phyloP scores from a whole-genome alignment of 2,329 filamentous ascomycete species.

The Biscogniauxia mediterranea region DNA sequence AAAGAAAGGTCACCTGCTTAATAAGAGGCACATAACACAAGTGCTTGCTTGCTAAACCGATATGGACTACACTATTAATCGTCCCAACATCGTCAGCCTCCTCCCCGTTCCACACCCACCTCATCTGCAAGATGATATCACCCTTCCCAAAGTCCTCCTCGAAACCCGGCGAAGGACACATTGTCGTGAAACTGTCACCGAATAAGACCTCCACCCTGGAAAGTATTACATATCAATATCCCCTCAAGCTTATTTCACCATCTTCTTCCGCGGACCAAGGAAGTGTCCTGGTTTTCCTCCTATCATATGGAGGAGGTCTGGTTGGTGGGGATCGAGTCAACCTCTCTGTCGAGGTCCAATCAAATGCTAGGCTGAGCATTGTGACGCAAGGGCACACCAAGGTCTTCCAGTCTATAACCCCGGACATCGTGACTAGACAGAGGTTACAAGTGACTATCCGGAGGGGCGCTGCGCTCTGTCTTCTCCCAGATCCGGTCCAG shows the following conservation, averaged over 20 bases:
- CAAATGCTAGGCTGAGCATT: constrained; percentile 63
- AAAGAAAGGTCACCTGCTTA: too few species aligned
- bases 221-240: constrained; percentile 84
- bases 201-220: constrained; percentile 69
- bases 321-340: constrained; percentile 83
- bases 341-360: constrained; percentile 65
- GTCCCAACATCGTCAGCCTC: too few species aligned
- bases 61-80: too few species aligned
- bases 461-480: constrained; percentile 54
- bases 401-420: constrained; percentile 76
- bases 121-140: constrained; percentile 46
- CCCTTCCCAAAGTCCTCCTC: constrained; percentile 76
- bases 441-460: constrained; percentile 51
- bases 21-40: too few species aligned
- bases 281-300: constrained; percentile 79
- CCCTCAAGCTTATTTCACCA: constrained; percentile 88
- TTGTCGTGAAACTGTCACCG: constrained; percentile 71
- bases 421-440: constrained; percentile 57
- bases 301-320: constrained; percentile 92
- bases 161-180: constrained; percentile 72
- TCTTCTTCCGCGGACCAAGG: constrained; percentile 61
- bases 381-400: constrained; percentile 85
- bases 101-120: not conserved
- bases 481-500: constrained; percentile 89
- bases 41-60: too few species aligned